Evolutionary conservation across 2,329 filamentous ascomycete species (phyloP).

Genomic region (Helminthosporium solani): DNA sequence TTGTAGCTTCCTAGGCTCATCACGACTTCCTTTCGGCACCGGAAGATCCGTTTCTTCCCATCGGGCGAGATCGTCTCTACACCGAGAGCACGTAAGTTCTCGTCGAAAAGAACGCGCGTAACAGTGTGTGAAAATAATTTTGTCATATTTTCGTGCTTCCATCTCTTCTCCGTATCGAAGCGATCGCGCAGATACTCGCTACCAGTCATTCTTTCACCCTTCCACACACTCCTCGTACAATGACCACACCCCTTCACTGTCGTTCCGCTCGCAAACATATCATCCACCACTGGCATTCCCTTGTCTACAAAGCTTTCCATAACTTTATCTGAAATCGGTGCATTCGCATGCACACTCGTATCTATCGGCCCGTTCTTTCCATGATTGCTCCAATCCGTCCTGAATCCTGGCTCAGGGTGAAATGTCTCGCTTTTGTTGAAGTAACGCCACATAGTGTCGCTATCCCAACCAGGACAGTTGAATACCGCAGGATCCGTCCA

Average conservation of each 20-base stretch:
- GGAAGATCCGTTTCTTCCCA: not conserved
- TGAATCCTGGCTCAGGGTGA: slow-evolving; percentile 57
- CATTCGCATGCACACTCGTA: slow-evolving; percentile 53
- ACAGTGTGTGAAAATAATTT: not conserved
- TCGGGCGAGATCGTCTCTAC: not conserved
- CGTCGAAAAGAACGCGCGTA: not conserved
- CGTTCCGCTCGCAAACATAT: slow-evolving; percentile 54
- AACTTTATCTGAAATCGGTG: slow-evolving; percentile 55
- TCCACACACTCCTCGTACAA: slow-evolving; percentile 1
- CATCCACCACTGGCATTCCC: slow-evolving; percentile 53
- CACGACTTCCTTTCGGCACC: not conserved
- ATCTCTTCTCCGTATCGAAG: not conserved
- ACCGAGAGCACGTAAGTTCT: not conserved
- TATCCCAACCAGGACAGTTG: slow-evolving; percentile 1
- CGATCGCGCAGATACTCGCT: not conserved
- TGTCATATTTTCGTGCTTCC: not conserved
- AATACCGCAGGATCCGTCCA: not conserved
- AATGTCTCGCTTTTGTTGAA: slow-evolving; percentile 50
- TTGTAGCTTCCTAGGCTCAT: not conserved
- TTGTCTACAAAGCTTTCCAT: slow-evolving; percentile 55
- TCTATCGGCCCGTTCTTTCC: slow-evolving; percentile 49
- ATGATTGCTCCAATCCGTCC: slow-evolving; percentile 48
- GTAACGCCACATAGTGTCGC: slow-evolving; percentile 3
- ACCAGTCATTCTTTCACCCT: not conserved
- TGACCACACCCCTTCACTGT: slow-evolving; percentile 10